A percentile compares a stretch with the other conserved stretches of the same genome.
phyloP scores from a whole-genome alignment of 129 eudicot genomes.

The Artemisia annua region DNA sequence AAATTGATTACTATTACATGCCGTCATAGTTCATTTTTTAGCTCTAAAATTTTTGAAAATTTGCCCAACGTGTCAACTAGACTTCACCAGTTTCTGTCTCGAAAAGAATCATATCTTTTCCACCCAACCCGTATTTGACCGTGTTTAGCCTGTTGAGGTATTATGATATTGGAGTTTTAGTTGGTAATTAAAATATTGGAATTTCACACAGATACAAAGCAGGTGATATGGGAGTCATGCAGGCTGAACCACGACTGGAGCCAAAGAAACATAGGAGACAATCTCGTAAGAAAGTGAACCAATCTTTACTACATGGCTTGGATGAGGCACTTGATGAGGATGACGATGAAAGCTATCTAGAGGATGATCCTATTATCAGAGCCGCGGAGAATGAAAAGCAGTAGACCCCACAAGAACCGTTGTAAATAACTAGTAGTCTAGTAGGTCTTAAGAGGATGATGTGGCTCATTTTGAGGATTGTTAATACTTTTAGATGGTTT shows the following conservation, averaged over 20 bases:
- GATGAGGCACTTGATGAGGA: slow-evolving; percentile 60
- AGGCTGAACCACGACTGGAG: slow-evolving; percentile 78
- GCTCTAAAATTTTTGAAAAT: no score
- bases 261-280: slow-evolving; percentile 82
- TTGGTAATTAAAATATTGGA: neutral
- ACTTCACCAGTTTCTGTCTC: no score
- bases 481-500: slow-evolving; percentile 15
- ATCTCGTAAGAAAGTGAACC: slow-evolving; percentile 80
- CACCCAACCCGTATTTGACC: no score
- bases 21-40: no score
- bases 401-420: neutral
- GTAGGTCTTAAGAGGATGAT: neutral
- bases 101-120: no score
- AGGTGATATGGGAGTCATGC: slow-evolving; percentile 70
- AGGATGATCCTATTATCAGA: slow-evolving; percentile 53
- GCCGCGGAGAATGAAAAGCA: slow-evolving; percentile 47
- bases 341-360: slow-evolving; percentile 49
- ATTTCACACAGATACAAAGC: slow-evolving; percentile 54
- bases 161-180: neutral
- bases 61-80: no score
- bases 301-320: slow-evolving; percentile 58
- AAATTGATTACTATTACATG: no score
- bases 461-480: slow-evolving; percentile 5
- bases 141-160: neutral
- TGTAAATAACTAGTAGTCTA: slow-evolving; percentile 30